Evolutionary conservation across 2,329 filamentous ascomycete species (phyloP), one percentile per base, ranked within the genome.

Genomic region (Beauveria brongniartii): DNA sequence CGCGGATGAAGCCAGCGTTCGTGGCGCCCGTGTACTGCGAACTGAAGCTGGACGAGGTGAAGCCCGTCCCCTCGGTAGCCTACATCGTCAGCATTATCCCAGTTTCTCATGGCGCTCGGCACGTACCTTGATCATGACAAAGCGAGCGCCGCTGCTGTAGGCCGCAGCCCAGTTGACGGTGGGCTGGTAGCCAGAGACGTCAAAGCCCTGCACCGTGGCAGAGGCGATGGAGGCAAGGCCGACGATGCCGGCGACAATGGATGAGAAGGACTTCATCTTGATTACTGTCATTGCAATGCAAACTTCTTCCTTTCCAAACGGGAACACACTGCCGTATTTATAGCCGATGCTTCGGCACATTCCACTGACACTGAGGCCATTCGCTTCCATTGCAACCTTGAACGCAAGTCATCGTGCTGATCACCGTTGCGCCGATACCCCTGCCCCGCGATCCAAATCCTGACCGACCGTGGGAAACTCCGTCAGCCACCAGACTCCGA

Each of bases 11-110:
- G 26, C 77, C 77, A 3, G 80, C 80, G 9, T 72, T 72, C 50
- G 80, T 82, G 40, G 81, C 80, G 28, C 75, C 75, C 3, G 63
- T 71, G 69, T 82, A 82, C 66, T 84, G 80, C 34, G 65, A 68
- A 62, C 72, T 76, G 72, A 84, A 84, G 26, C 54, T 64, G n/a
- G 73, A 67, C 64, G 78, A 76, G 40, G 66, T 74, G 67, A 76
- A 81, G 26, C 66, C 72, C 16, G 77, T 79, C n/a, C 80, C 78
- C 65, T 82, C 79, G 12, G 80, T 82, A 9, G 80, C 80, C 79
- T 81, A 53, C 9, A 14, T 9, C 4, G 46, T 48, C 20, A 46
- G 48, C 14, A 48, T 20, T 10, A 3, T 46, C 46, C 58, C 18
- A 30, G 28, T 24, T 12, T 16, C n/a, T 24, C 12, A 56, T 51